Percentiles rank a stretch among this genome's conserved stretches.
phyloP scores from a whole-genome alignment of 345 rosid genomes.

The Euclidium syriacum region DNA sequence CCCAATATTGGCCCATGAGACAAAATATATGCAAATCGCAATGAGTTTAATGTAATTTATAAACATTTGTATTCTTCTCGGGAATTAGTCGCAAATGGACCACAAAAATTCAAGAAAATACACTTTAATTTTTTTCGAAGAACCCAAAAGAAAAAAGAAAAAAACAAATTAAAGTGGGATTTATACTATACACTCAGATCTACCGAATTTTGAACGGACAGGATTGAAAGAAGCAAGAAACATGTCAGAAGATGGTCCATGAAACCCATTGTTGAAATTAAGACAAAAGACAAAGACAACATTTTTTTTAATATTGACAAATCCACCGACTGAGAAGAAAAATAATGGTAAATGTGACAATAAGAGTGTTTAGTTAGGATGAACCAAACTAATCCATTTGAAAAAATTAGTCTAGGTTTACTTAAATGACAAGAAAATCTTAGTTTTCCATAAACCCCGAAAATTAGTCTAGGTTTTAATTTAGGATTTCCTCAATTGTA shows the following conservation, averaged over 20 bases:
- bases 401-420: no score
- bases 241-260: slow-evolving; percentile 30
- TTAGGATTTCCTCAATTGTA: no score
- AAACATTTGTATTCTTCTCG: background rate
- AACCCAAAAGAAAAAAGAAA: no score
- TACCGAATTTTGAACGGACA: background rate
- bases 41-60: background rate
- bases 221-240: slow-evolving; percentile 9
- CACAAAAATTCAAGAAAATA: background rate
- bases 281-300: slow-evolving; percentile 9
- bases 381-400: no score
- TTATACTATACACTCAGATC: slow-evolving; percentile 12
- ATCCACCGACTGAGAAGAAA: slow-evolving; percentile 7
- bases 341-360: background rate
- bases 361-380: no score
- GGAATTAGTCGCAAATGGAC: background rate
- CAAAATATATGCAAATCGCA: background rate
- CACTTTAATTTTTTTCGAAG: background rate
- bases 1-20: background rate
- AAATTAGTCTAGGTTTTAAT: no score
- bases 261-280: slow-evolving; percentile 3
- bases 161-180: background rate
- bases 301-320: background rate
- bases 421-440: no score
- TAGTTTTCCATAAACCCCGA: no score